Conservation (phyloP, 1,284 basidiomycete species). For the Apiotrichum laibachii region DNA sequence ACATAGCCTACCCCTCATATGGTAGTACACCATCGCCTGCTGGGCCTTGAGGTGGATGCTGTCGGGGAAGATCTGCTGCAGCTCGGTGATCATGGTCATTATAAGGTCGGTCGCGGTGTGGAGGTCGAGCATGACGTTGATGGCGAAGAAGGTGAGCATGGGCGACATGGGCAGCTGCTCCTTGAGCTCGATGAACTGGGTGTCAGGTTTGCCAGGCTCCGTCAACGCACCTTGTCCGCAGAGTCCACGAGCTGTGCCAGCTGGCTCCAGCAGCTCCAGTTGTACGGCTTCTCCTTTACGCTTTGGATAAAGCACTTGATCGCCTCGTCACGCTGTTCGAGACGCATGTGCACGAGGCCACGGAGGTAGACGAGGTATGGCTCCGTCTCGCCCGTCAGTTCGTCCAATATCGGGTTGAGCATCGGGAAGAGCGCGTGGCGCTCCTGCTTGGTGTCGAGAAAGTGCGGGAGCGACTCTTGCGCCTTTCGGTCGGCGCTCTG, state of each 20-base stretch:
- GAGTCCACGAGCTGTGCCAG: constrained; percentile 77
- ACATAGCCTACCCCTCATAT: constrained; percentile 73
- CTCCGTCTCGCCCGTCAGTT: constrained; percentile 63
- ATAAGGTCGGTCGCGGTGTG: constrained; percentile 81
- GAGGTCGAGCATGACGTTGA: constrained; percentile 85
- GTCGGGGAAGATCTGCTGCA: constrained; percentile 76
- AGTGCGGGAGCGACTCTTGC: constrained; percentile 50
- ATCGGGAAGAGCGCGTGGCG: constrained; percentile 66
- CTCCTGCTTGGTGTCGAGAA: constrained; percentile 62
- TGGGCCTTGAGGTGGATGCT: constrained; percentile 84
- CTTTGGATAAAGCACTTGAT: constrained; percentile 77
- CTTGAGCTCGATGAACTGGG: constrained; percentile 49
- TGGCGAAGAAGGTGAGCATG: constrained; percentile 69
- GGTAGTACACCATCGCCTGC: constrained; percentile 81
- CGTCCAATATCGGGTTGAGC: constrained; percentile 61
- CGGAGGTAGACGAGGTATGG: constrained; percentile 77
- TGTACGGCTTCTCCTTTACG: constrained; percentile 81
- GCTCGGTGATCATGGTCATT: constrained; percentile 66
- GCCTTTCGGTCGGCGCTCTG: constrained; percentile 51
- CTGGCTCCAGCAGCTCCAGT: constrained; percentile 91
- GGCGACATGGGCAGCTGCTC: constrained; percentile 41
- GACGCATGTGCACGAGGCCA: constrained; percentile 71
- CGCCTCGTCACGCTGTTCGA: constrained; percentile 77
- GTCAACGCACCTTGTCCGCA: constrained; percentile 71
- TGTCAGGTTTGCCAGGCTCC: neutral